These are phyloP conservation scores for Neurospora crassa DNA, from an alignment of 2,329 filamentous ascomycete species.

Conservation along the genomic window DNA sequence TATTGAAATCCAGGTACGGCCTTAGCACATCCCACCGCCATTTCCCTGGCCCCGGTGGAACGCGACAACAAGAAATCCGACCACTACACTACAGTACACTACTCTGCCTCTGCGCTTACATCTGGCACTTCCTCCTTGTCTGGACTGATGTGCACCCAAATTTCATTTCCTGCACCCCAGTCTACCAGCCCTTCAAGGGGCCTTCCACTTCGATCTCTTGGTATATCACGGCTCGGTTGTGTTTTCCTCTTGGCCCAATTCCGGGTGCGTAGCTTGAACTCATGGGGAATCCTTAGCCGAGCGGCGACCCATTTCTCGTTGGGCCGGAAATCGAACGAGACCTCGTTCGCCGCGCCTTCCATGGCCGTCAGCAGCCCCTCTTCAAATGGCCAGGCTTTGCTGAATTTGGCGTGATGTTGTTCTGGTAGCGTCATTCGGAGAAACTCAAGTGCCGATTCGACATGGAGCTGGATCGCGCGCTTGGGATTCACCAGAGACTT, in stretches of 20 bases:
- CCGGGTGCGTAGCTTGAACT: constrained; percentile 40
- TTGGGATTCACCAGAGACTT: constrained; percentile 56
- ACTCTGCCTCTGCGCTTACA: constrained; percentile 7
- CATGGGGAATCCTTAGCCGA: constrained; percentile 47
- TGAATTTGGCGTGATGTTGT: constrained; percentile 35
- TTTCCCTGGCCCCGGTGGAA: not conserved
- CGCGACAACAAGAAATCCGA: not conserved
- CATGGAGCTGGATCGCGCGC: constrained; percentile 53
- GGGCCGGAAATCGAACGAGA: constrained; percentile 44
- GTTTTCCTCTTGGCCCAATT: constrained; percentile 32
- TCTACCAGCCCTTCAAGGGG: constrained; percentile 24
- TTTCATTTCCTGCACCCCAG: constrained; percentile 21
- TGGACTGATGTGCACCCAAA: constrained; percentile 26
- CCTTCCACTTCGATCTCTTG: constrained; percentile 29
- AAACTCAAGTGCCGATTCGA: constrained; percentile 54
- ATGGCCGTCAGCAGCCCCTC: constrained; percentile 40
- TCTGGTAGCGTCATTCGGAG: constrained; percentile 41
- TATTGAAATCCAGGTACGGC: not conserved
- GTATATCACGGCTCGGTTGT: constrained; percentile 21
- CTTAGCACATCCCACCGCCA: not conserved
- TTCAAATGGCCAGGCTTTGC: constrained; percentile 35
- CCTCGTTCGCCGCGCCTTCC: constrained; percentile 22
- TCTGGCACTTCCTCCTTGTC: constrained; percentile 12
- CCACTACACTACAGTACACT: not conserved
- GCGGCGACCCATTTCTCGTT: constrained; percentile 49